These are phyloP conservation scores for Larix kaempferi DNA, from an alignment of 75 land plant genomes.

Conservation along the genomic window DNA sequence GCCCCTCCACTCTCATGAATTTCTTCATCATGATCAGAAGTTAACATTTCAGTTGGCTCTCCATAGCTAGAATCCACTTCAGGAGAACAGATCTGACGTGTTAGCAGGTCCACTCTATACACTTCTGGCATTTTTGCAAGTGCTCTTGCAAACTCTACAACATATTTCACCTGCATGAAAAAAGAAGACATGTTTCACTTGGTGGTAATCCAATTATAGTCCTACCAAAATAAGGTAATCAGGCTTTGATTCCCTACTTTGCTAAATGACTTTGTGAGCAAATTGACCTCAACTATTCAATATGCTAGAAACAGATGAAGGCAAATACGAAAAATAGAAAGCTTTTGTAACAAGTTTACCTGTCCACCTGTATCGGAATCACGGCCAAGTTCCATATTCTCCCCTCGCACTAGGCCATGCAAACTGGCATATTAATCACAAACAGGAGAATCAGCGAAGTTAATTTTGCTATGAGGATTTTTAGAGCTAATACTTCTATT, in stretches of 20 bases:
- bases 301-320: not conserved
- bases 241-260: not conserved
- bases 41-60: constrained; percentile 54
- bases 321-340: not conserved
- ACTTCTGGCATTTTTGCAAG: constrained; percentile 55
- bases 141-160: constrained; percentile 57
- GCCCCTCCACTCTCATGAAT: constrained; percentile 86
- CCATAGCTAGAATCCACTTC: constrained; percentile 62
- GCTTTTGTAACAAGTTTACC: constrained; percentile 21
- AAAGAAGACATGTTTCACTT: not conserved
- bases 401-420: constrained; percentile 70
- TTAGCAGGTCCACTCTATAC: constrained; percentile 51
- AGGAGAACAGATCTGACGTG: constrained; percentile 43
- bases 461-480: no score
- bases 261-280: not conserved
- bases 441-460: no score
- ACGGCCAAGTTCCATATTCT: constrained; percentile 74
- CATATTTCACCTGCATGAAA: constrained; percentile 47
- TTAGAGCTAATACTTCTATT: no score
- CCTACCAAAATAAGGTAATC: not conserved
- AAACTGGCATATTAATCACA: constrained; percentile 28
- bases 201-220: not conserved
- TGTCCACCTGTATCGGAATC: constrained; percentile 79
- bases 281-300: not conserved
- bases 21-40: constrained; percentile 48